A percentile compares a stretch with the other conserved stretches of the same genome.
phyloP scores from a whole-genome alignment of 371 early-diverging fungal genomes.

The Mucor racemosus region DNA sequence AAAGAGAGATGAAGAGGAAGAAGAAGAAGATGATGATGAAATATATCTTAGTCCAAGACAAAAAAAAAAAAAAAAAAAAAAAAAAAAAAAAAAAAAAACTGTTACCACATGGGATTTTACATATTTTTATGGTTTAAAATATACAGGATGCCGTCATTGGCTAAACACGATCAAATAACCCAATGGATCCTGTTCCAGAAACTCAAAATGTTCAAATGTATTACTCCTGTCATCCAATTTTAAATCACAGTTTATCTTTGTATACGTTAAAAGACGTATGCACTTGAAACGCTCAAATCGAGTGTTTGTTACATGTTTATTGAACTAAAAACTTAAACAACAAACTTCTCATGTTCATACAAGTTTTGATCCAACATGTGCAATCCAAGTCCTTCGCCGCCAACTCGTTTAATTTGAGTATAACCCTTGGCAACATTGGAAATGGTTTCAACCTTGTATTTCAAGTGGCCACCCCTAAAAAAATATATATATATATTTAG shows the following conservation, averaged over 20 bases:
- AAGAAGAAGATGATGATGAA: too few species aligned
- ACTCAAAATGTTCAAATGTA: not conserved
- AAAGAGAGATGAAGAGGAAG: too few species aligned
- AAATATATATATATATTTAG: not conserved
- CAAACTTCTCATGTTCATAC: conserved; percentile 34
- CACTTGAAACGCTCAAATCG: conserved; percentile 2
- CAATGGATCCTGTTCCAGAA: not conserved
- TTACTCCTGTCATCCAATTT: not conserved
- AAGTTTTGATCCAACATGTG: conserved; percentile 49
- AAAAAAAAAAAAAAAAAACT: not conserved
- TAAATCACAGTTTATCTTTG: not conserved
- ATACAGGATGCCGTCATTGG: not conserved
- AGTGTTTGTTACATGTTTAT: not conserved
- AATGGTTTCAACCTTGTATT: conserved; percentile 51
- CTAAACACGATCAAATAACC: not conserved
- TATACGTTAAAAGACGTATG: not conserved
- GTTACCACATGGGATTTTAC: not conserved
- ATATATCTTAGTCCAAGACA: not conserved
- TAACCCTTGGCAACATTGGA: conserved; percentile 51
- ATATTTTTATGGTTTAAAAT: not conserved
- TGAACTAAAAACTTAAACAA: not conserved
- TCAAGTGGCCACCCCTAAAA: conserved; percentile 35
- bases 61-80: not conserved
- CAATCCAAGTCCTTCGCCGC: conserved; percentile 59
- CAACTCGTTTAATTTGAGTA: conserved; percentile 57